These are phyloP conservation scores for Pseudogymnoascus sp. DNA, from an alignment of 2,329 filamentous ascomycete species.

Conservation along the genomic window DNA sequence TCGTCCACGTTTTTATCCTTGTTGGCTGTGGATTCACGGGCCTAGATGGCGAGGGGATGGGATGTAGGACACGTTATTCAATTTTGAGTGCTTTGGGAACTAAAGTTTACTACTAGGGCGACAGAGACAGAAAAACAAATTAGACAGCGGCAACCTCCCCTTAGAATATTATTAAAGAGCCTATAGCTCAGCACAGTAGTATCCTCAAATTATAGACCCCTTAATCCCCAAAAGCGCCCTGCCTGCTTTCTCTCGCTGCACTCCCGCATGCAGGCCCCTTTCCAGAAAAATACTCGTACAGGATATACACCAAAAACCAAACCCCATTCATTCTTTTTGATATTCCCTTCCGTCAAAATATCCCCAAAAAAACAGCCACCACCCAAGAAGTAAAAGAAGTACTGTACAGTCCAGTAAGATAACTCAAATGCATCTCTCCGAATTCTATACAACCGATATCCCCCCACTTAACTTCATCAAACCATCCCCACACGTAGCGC, in stretches of 20 bases:
- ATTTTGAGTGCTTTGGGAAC: neutral
- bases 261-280: neutral
- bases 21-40: neutral
- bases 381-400: neutral
- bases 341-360: neutral
- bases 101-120: neutral
- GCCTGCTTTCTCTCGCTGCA: neutral
- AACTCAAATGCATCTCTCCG: neutral
- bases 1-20: neutral
- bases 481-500: neutral
- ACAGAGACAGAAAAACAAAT: neutral
- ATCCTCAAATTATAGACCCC: neutral
- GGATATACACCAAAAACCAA: neutral
- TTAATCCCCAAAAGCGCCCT: neutral
- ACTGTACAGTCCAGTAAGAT: neutral
- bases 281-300: conserved; percentile 4
- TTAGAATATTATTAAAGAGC: neutral
- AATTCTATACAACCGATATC: neutral
- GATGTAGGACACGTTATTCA: neutral
- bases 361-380: neutral
- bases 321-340: neutral
- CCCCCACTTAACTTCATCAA: neutral
- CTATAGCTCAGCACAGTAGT: neutral
- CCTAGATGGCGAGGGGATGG: too few species aligned
- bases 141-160: neutral